A percentile compares a stretch with the other conserved stretches of the same genome.
Evolutionary conservation across 805 yeast genomes (phyloP).

Genomic region (Metschnikowia sp.): DNA sequence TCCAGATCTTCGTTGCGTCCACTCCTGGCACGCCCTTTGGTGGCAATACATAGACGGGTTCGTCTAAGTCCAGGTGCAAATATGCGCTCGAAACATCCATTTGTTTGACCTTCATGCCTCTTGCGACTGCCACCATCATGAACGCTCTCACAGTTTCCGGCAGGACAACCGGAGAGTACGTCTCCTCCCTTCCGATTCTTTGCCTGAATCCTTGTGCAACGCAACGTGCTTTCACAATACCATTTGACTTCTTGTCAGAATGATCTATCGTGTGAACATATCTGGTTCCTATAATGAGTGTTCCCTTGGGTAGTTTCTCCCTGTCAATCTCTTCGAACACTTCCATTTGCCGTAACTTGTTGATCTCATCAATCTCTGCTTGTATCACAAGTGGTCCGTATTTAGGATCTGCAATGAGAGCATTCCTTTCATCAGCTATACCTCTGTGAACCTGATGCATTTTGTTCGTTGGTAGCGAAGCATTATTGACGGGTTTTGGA

Average conservation of each 20-base stretch:
- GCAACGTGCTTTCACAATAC: not conserved
- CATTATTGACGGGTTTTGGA: no score
- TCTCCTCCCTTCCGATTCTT: not conserved
- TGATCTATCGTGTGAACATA: conserved; percentile 3
- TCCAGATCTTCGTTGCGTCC: not conserved
- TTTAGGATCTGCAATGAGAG: no score
- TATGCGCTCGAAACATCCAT: conserved; percentile 2
- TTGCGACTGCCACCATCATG: not conserved
- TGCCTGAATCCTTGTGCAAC: conserved; percentile 2
- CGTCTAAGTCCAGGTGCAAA: conserved; percentile 3
- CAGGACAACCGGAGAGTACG: conserved; percentile 4
- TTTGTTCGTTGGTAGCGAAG: no score
- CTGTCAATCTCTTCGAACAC: conserved; percentile 1
- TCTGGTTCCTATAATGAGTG: not conserved
- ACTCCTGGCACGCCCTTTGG: not conserved
- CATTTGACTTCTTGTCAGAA: conserved; percentile 1
- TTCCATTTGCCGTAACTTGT: not conserved
- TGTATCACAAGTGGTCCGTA: no score
- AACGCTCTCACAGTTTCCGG: not conserved
- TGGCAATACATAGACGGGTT: not conserved
- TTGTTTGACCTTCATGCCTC: not conserved
- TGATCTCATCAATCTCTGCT: conserved; percentile 1
- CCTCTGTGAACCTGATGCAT: no score
- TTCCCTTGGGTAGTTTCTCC: not conserved
- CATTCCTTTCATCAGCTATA: no score